Conservation (phyloP, 2,329 filamentous ascomycete species). For the Knufia petricola region DNA sequence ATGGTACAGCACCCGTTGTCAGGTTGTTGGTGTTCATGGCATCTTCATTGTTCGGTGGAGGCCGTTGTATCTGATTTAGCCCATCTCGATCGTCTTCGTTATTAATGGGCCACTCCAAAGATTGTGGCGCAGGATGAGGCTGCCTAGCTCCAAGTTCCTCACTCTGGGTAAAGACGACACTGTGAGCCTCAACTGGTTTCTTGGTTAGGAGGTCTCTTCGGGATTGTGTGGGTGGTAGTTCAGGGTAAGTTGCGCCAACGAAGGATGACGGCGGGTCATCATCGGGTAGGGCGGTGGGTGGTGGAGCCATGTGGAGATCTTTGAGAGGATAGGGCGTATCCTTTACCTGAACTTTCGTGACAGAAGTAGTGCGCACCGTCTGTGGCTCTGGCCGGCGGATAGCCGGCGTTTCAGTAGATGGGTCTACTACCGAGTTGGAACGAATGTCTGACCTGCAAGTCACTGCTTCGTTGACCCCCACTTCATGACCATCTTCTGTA, state of each 20-base stretch:
- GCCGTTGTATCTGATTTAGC: no score
- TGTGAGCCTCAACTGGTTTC: background rate
- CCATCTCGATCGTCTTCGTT: no score
- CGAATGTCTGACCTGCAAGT: background rate
- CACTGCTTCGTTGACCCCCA: no score
- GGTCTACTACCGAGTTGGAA: background rate
- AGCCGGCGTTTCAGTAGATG: background rate
- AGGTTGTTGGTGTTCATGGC: no score
- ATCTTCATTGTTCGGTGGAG: no score
- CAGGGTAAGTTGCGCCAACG: slow-evolving; percentile 2
- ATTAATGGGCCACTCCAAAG: no score
- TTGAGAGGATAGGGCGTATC: slow-evolving; percentile 3
- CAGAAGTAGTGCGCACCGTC: background rate
- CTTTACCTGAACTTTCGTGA: slow-evolving; percentile 1
- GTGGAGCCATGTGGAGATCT: background rate
- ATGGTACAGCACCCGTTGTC: no score
- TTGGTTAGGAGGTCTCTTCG: background rate
- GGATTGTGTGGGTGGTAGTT: background rate
- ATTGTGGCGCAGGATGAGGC: no score
- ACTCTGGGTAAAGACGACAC: background rate
- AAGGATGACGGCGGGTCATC: background rate
- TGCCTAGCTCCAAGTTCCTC: background rate
- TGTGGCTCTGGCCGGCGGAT: background rate
- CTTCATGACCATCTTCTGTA: no score
- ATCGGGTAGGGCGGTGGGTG: background rate